Base-by-base conservation (phyloP, 225 moss, liverwort and hornwort genomes). In the Takakia lepidozioides region DNA sequence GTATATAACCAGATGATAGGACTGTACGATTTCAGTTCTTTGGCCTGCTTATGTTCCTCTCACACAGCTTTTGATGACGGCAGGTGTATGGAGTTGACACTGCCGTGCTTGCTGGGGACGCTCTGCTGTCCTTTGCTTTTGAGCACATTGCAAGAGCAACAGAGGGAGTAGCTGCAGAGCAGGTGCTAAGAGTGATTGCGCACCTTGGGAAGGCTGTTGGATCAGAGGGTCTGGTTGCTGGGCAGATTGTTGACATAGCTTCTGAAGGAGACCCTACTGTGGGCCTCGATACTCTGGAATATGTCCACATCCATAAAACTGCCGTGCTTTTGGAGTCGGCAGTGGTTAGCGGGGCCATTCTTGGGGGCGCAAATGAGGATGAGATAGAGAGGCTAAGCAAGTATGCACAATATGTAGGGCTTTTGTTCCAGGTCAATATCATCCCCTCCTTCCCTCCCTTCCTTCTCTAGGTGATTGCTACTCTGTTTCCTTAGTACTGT, bases 221-320 rank as follows among this genome's bases (percentile, higher is more conserved):
- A 10, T 59, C 69, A 5, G 60, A 61, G 25, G 74, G 74, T 16
- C 29, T 74, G 1, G 56, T 74, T 5, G 69, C 54, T 3, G 69
- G 74, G 2, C 74, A 74, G 43, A 57, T 74, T 29, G 64, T 74
- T 34, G 74, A 74, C 46, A 53, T 74, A 8, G 43, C 43, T 32
- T 59, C 55, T 42, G 74, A 66, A 62, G 61, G 61, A 17, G 57
- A 67, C 29, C 8, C 58, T 1, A 44, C 32, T 14, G 52, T 67
- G 4, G 57, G 48, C 17, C 57, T 73, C 8, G 62, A 67, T 0
- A 60, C 43, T 23, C 47, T 73, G 5, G 62, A 73, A 47, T 73
- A 73, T 36, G 62, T 73, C 26, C 72, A 73, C 25, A 19, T 73
- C n/a, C 72, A 67, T 43, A 73, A 73, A 54, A 73, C 67, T 23